Base-by-base conservation (phyloP, 768 basidiomycete genomes). In the Phanerochaete sordida region DNA sequence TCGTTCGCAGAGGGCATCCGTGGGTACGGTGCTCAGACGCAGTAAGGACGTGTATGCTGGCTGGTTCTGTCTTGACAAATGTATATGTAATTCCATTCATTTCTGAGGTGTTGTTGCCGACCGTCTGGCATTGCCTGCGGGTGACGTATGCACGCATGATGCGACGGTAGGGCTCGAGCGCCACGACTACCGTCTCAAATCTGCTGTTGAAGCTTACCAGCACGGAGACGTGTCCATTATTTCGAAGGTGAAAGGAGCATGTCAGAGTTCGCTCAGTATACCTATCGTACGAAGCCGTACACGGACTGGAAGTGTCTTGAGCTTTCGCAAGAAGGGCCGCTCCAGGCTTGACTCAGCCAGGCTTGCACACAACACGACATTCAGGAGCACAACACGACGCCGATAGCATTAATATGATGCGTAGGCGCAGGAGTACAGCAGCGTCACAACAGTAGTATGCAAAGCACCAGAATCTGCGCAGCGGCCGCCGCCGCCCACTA, bases 21-120 rank as follows among this genome's bases (percentile, higher is more conserved):
- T 65, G 93, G 93, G 2, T 97, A 96, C 70, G 94, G 95, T 27
- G 81, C 91, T 30, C 93, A 96, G 77, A 89, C 85, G n/a, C 90
- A 93, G 80, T 58, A 39, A 23, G 28, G 23, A 30, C 21, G 39
- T 28, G 44, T 43, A 19, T 43, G 39, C 39, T 43, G 39, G 7
- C 19, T 11, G 19, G 8, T 43, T 12, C 19, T 43, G 19, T 43
- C 39, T 43, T 43, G 39, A 4, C 39, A 43, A 43, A 4, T 43
- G 39, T 43, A 43, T 9, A 43, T 26, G 48, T 50, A 50, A 12
- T 26, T 47, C 21, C 26, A 47, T 21, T 19, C 19, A 19, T 6
- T 6, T 19, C 21, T 21, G 46, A 47, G 26, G 21, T 47, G 26
- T 19, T 21, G 6, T 7, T 47, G 21, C 46, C 19, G 9, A 19